A percentile compares a stretch with the other conserved stretches of the same genome.
Evolutionary conservation across 148 eudicot species (phyloP).

Genomic region (Persicaria maculosa): DNA sequence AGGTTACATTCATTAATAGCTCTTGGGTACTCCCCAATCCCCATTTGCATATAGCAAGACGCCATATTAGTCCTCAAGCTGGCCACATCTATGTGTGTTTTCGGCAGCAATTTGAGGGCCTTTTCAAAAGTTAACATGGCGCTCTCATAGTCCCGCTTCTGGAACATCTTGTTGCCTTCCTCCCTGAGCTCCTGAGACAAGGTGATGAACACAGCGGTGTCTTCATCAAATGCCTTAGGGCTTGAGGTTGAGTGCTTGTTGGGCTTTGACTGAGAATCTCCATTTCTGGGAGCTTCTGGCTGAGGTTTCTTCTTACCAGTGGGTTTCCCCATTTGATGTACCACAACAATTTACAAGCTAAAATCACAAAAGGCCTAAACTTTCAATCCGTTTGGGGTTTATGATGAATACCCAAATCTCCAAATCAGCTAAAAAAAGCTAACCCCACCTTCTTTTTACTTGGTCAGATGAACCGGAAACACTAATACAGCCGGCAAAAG

Average conservation of each 20-base stretch:
- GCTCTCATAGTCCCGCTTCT: slow-evolving; percentile 74
- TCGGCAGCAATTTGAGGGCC: slow-evolving; percentile 84
- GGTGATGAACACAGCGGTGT: slow-evolving; percentile 82
- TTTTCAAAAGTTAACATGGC: slow-evolving; percentile 90
- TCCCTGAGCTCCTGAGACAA: slow-evolving; percentile 94
- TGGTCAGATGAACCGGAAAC: not conserved
- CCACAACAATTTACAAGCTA: not conserved
- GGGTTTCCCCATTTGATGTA: slow-evolving; percentile 11
- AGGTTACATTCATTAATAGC: slow-evolving; percentile 86
- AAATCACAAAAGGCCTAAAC: not conserved
- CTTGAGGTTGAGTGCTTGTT: slow-evolving; percentile 32
- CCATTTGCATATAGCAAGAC: slow-evolving; percentile 88
- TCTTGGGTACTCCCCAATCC: slow-evolving; percentile 76
- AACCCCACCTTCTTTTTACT: not conserved
- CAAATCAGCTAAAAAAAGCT: not conserved
- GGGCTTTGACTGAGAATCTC: slow-evolving; percentile 7
- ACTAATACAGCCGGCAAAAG: not conserved
- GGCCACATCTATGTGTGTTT: slow-evolving; percentile 77
- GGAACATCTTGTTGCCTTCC: slow-evolving; percentile 72
- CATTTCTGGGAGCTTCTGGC: slow-evolving; percentile 8
- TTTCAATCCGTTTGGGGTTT: not conserved
- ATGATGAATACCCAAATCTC: not conserved
- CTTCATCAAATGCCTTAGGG: slow-evolving; percentile 71
- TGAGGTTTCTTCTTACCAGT: slow-evolving; percentile 15
- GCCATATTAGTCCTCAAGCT: slow-evolving; percentile 77